Percentiles rank a stretch among this genome's conserved stretches.
Conservation (phyloP, 2,329 filamentous ascomycete species). For the Emydomyces testavorans region DNA sequence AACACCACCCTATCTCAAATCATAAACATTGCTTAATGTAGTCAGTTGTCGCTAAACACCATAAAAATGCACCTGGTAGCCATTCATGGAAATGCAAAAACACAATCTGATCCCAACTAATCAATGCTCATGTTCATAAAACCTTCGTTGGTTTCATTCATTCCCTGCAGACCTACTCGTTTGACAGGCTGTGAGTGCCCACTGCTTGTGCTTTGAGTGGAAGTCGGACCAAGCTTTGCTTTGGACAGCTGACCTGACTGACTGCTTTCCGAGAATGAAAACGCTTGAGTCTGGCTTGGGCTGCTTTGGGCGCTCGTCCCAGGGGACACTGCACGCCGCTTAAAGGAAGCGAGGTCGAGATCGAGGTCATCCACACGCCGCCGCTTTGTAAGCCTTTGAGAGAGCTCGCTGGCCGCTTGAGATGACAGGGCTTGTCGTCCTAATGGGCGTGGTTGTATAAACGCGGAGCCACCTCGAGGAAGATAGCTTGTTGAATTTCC, state of each 20-base stretch:
- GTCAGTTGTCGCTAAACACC: not conserved
- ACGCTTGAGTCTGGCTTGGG: slow-evolving; percentile 35
- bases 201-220: slow-evolving; percentile 33
- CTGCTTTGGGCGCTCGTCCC: slow-evolving; percentile 86
- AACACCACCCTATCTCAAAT: too few relatives aligned
- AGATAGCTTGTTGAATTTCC: slow-evolving; percentile 20
- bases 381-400: slow-evolving; percentile 40
- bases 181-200: slow-evolving; percentile 38
- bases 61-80: not conserved
- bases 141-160: slow-evolving; percentile 90
- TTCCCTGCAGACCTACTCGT: slow-evolving; percentile 73
- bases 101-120: slow-evolving; percentile 33
- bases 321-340: slow-evolving; percentile 80
- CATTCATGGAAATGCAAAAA: not conserved
- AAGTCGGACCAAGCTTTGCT: slow-evolving; percentile 1
- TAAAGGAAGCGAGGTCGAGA: slow-evolving; percentile 77
- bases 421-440: slow-evolving; percentile 12
- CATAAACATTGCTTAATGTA: too few relatives aligned
- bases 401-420: slow-evolving; percentile 11
- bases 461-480: not conserved
- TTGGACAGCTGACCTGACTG: slow-evolving; percentile 24
- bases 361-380: slow-evolving; percentile 76
- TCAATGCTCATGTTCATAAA: slow-evolving; percentile 97
- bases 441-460: slow-evolving; percentile 18
- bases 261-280: slow-evolving; percentile 31